Conservation (phyloP, 345 rosid genomes). For the Passiflora organensis region DNA sequence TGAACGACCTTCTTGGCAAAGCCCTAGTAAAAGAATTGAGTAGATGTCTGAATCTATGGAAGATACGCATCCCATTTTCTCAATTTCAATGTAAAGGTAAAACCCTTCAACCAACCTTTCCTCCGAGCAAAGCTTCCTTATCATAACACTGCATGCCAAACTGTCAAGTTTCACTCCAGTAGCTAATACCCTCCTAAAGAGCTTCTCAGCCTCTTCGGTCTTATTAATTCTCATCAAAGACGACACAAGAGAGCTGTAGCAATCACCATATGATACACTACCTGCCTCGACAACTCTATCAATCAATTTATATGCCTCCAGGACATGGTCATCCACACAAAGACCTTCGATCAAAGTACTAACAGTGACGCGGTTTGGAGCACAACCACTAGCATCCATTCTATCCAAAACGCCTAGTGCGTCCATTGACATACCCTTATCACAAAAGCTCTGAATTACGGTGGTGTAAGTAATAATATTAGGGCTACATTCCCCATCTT, state of each 20-base stretch:
- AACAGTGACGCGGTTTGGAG: conserved; percentile 67
- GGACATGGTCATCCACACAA: conserved; percentile 38
- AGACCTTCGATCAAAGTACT: conserved; percentile 56
- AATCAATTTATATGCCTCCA: conserved; percentile 53
- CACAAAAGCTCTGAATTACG: conserved; percentile 55
- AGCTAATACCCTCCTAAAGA: conserved; percentile 44
- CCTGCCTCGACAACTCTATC: conserved; percentile 48
- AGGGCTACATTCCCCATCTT: conserved; percentile 48
- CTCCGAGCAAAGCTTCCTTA: conserved; percentile 49
- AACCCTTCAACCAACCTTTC: conserved; percentile 56
- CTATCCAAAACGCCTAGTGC: conserved; percentile 64
- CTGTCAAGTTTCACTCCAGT: conserved; percentile 59
- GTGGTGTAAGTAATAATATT: conserved; percentile 65
- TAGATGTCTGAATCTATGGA: conserved; percentile 59
- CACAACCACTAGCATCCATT: conserved; percentile 56
- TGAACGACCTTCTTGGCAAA: conserved; percentile 36
- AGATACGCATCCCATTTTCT: conserved; percentile 36
- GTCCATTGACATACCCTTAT: conserved; percentile 41
- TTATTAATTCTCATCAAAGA: conserved; percentile 46
- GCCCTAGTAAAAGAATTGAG: conserved; percentile 48
- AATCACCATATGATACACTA: conserved; percentile 52
- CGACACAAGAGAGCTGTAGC: conserved; percentile 56
- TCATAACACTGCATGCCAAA: conserved; percentile 55
- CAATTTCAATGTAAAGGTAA: conserved; percentile 42
- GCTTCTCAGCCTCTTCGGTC: conserved; percentile 50